Percentiles rank a stretch among this genome's conserved stretches.
Evolutionary conservation across 2,329 filamentous ascomycete species (phyloP).

Genomic region (Phialophora verrucosa): DNA sequence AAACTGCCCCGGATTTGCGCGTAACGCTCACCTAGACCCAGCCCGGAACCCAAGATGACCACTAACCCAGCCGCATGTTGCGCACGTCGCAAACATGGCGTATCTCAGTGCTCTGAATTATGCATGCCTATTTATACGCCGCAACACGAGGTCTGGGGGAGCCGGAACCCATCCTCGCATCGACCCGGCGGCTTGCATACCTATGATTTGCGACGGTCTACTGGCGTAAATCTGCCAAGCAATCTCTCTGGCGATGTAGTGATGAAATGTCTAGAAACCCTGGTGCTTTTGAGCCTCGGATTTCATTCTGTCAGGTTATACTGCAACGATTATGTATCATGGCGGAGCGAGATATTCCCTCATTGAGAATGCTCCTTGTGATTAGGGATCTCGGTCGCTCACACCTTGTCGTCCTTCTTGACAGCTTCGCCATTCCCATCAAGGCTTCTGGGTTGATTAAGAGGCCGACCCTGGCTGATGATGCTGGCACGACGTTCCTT

Average conservation of each 20-base stretch:
- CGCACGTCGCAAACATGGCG: not conserved
- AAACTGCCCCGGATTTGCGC: not conserved
- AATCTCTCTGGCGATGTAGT: not conserved
- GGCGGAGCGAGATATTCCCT: not conserved
- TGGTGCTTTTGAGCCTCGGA: not conserved
- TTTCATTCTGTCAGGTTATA: not conserved
- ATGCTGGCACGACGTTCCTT: constrained; percentile 38
- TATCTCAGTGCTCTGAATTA: not conserved
- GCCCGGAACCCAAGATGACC: not conserved
- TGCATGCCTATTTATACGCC: not conserved
- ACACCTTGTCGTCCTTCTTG: constrained; percentile 5
- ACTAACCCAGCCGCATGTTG: not conserved
- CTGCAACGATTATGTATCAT: not conserved
- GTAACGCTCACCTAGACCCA: not conserved
- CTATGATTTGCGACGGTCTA: not conserved
- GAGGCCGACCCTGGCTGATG: constrained; percentile 24
- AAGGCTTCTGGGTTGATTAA: constrained; percentile 7
- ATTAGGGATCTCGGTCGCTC: not conserved
- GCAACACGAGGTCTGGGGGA: not conserved
- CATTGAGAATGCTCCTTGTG: not conserved
- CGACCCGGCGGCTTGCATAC: not conserved
- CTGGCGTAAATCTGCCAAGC: not conserved
- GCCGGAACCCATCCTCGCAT: not conserved
- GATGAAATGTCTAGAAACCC: not conserved
- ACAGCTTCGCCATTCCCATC: constrained; percentile 8